Percentiles rank a stretch among this genome's conserved stretches.
Conservation (phyloP, 352 stramenopile species). For the Phytophthora pluvialis region DNA sequence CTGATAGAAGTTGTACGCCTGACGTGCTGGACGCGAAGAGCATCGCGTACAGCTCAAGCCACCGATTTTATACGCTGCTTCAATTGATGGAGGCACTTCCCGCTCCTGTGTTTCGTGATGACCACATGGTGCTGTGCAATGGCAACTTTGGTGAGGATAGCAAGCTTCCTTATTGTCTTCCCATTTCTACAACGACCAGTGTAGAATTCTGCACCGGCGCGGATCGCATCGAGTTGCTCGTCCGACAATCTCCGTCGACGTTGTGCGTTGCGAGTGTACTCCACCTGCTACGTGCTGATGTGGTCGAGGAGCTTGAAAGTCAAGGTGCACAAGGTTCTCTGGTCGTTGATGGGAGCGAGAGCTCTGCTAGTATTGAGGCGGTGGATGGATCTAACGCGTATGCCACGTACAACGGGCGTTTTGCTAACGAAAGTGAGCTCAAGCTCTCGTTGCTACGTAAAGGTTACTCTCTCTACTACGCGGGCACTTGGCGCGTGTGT, state of each 20-base stretch:
- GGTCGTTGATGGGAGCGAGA: too few relatives aligned
- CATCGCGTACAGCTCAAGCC: slow-evolving; percentile 2
- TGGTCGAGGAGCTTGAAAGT: slow-evolving; percentile 50
- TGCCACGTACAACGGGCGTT: too few relatives aligned
- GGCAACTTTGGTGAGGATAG: not conserved
- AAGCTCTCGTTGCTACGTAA: slow-evolving; percentile 29
- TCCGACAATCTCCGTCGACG: slow-evolving; percentile 24
- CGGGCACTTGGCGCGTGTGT: slow-evolving; percentile 39
- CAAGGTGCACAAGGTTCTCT: slow-evolving; percentile 21
- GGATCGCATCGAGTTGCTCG: slow-evolving; percentile 53
- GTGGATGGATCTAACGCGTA: too few relatives aligned
- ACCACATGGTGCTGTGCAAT: slow-evolving; percentile 24
- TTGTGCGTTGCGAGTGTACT: slow-evolving; percentile 50
- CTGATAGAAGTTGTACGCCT: slow-evolving; percentile 6
- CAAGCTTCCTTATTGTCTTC: slow-evolving; percentile 45
- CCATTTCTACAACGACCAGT: slow-evolving; percentile 45
- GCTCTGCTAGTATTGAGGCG: too few relatives aligned
- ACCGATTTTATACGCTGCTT: slow-evolving; percentile 14
- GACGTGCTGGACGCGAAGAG: slow-evolving; percentile 8
- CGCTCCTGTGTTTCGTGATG: slow-evolving; percentile 27
- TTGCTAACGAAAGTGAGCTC: slow-evolving; percentile 10
- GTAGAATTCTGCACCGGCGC: slow-evolving; percentile 40
- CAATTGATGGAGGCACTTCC: slow-evolving; percentile 15
- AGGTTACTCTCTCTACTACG: slow-evolving; percentile 53
- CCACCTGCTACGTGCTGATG: slow-evolving; percentile 50